Base-by-base conservation (phyloP, 2,329 filamentous ascomycete species). In the Aschersonia sp. region DNA sequence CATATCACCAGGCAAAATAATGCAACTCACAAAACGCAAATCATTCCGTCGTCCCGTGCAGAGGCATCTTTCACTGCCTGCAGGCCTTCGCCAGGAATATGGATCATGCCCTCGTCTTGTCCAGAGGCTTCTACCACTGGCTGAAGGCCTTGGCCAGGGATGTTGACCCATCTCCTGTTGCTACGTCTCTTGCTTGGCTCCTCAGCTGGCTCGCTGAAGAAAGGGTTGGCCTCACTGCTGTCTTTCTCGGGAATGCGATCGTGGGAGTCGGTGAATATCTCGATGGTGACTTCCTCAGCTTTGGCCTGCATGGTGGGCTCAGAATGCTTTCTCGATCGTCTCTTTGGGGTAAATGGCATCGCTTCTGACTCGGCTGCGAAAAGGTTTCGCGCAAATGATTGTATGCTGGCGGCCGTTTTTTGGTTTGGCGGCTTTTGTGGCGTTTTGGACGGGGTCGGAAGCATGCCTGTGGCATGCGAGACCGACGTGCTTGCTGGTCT, bases 361-460 rank as follows among this genome's bases (percentile, higher is more conserved):
- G 69, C 67, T 45, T 83, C 74, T 12, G 77, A 69, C 39, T 79
- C 70, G 44, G 69, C 66, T n/a, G 73, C 66, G 51, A 86, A 83
- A 12, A 84, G 68, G 57, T 73, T 80, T 59, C 77, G 74, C 31
- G 78, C 74, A 52, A 83, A 67, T 2, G 69, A 64, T 45, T 69
- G 67, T 48, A 81, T 70, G 45, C 70, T 69, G 51, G 71, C 67
- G 46, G 69, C 64, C 30, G 68, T 68, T 58, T 74, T 69, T 56
- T 68, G 66, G 14, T 68, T 69, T 1, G 71, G 70, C 44, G 74
- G 70, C 68, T 84, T 86, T 62, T 74, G 74, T 4, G 80, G 86
- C 4, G 86, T 90, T 68, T 89, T 89, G 53, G 79, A 76, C 2
- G 86, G 86, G 4, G 86, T 90, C 12, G 83, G 84, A 43, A 89